Conservation (phyloP, 441 rosid species). For the Lepidium campestre region DNA sequence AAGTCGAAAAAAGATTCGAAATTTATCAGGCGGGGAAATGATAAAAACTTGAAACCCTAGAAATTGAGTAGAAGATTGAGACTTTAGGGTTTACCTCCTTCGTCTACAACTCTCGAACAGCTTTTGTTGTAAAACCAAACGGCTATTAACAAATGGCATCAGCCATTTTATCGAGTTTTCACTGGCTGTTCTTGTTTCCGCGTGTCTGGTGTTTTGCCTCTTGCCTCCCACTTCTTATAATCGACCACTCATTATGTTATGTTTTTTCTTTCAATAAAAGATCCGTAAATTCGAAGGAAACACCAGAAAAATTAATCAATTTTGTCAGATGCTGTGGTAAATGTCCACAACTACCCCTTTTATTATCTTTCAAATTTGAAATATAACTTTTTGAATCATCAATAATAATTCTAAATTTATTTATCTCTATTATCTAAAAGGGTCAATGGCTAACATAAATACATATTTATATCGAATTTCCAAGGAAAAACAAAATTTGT, state of each 20-base stretch:
- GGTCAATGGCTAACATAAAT: not conserved
- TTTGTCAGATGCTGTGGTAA: not conserved
- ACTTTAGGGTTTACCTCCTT: conserved; percentile 20
- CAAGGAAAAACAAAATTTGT: no score
- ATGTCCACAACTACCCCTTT: not conserved
- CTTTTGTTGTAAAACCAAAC: not conserved
- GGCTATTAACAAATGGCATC: conserved; percentile 10
- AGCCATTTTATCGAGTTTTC: conserved; percentile 2
- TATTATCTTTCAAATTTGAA: no score
- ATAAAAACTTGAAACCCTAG: not conserved
- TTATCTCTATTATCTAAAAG: not conserved
- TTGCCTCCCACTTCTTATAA: not conserved
- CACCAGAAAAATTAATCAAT: not conserved
- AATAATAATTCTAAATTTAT: no score
- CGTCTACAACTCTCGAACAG: not conserved
- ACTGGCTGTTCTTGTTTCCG: not conserved
- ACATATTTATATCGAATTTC: not conserved
- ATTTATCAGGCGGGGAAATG: not conserved
- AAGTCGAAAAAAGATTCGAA: not conserved
- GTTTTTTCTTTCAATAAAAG: not conserved
- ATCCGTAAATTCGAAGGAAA: not conserved
- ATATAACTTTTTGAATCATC: no score
- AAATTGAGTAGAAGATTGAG: not conserved
- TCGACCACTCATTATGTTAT: not conserved
- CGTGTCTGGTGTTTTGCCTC: conserved; percentile 22